A percentile compares a stretch with the other conserved stretches of the same genome.
Conservation (phyloP, 1,284 basidiomycete species). For the Schizopora paradoxa region DNA sequence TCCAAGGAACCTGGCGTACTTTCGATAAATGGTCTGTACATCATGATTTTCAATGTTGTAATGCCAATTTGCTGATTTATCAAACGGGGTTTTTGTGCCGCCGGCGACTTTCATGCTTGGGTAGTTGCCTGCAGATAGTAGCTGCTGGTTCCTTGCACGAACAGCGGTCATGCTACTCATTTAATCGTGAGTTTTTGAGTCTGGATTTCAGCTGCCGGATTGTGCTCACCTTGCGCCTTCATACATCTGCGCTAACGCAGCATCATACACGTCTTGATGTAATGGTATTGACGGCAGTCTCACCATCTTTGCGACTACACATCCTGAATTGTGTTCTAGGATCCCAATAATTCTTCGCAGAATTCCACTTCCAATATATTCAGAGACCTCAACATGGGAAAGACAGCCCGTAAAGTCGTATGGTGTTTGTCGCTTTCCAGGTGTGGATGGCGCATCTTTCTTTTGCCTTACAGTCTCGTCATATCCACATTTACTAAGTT, state of each 20-base stretch:
- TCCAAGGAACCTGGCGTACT: slow-evolving; percentile 17
- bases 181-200: no score
- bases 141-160: not conserved
- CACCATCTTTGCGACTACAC: slow-evolving; percentile 18
- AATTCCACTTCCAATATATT: slow-evolving; percentile 8
- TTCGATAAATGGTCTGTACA: slow-evolving; percentile 21
- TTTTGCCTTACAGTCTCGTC: no score
- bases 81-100: no score
- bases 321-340: slow-evolving; percentile 25
- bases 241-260: slow-evolving; percentile 26
- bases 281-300: slow-evolving; percentile 27
- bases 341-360: slow-evolving; percentile 22
- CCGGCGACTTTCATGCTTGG: no score
- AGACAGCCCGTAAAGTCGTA: slow-evolving; percentile 32
- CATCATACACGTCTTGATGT: slow-evolving; percentile 27
- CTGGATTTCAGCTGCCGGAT: no score
- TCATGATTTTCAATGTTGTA: slow-evolving; percentile 14
- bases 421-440: no score
- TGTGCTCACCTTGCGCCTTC: no score
- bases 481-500: no score
- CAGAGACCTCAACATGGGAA: slow-evolving; percentile 30
- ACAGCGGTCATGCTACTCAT: slow-evolving; percentile 16
- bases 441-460: no score
- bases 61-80: slow-evolving; percentile 10
- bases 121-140: slow-evolving; percentile 8